Base-by-base conservation (phyloP, 202 grass and related monocot species). In the Alloteropsis angusta region DNA sequence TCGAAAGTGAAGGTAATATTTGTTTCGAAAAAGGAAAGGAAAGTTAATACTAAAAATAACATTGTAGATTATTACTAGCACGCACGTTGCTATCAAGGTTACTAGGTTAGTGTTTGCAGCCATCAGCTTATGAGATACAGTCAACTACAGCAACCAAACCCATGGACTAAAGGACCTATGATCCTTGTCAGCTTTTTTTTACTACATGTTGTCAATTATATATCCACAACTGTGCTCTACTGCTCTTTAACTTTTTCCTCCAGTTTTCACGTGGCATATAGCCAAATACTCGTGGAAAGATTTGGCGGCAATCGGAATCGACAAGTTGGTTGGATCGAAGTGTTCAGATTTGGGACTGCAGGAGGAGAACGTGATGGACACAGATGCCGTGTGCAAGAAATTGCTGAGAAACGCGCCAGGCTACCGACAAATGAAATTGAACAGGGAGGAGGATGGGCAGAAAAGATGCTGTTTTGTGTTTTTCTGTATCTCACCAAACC, bases 131-230 rank as follows among this genome's bases (percentile, higher is more conserved):
- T 28, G 7, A 80, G 67, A 60, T 36, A 74, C 23, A 56, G n/a
- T 17, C 25, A 68, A 15, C 42, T 43, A 38, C 63, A 65, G 17
- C 38, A 70, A 70, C 23, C 55, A 75, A 45, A 45, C 9, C 38
- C 49, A 47, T 56, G 54, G 75, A 87, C 68, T 12, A 9, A 61
- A 22, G 16, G 21, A 15, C 42, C 45, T 14, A 9, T 46, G 36
- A 58, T 81, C 71, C 56, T 82, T 81, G 59, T 88, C 72, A 77
- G 4, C 32, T 49, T 88, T 49, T 75, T 76, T 76, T 6, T 23
- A 35, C 32, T 80, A 2, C 5, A 36, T 65, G 68, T 30, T 84
- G 64, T 65, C 70, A 76, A 71, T 80, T 84, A 45, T 69, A 75
- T 75, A n/a, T n/a, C 63, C 44, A 69, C 36, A 57, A 48, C 32